Evolutionary conservation across 2,329 filamentous ascomycete genomes (phyloP).

Genomic region (Botrytis tulipae): DNA sequence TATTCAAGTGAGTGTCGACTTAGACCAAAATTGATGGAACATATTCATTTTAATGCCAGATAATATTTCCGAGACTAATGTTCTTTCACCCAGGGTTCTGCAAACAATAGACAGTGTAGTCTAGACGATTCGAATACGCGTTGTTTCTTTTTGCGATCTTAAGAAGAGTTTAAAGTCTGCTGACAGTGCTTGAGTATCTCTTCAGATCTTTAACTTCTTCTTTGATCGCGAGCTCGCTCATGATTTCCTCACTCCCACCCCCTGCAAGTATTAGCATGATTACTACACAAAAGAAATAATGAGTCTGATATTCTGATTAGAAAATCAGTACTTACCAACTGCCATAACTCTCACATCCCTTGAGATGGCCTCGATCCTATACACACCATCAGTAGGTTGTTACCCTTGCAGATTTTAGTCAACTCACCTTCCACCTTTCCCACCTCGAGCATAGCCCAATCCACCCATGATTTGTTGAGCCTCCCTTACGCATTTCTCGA

Average conservation of each 20-base stretch:
- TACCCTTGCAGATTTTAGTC: neutral
- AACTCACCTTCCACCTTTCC: constrained; percentile 44
- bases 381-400: neutral
- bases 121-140: too few species aligned
- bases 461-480: constrained; percentile 56
- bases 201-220: constrained; percentile 38
- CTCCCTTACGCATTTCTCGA: constrained; percentile 53
- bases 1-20: neutral
- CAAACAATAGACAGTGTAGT: neutral
- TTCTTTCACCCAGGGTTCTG: too few species aligned
- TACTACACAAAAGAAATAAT: neutral
- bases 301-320: neutral
- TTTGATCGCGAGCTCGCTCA: constrained; percentile 37
- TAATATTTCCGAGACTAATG: too few species aligned
- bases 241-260: constrained; percentile 39
- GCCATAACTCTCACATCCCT: constrained; percentile 50
- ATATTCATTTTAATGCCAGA: neutral
- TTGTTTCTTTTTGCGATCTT: neutral
- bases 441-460: constrained; percentile 50
- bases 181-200: constrained; percentile 26
- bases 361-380: constrained; percentile 52
- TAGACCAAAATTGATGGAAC: neutral
- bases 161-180: constrained; percentile 28
- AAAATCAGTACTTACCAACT: constrained; percentile 33
- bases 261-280: constrained; percentile 27